phyloP scores from a whole-genome alignment of 306 rosid species.

The Hippophae tibetana region DNA sequence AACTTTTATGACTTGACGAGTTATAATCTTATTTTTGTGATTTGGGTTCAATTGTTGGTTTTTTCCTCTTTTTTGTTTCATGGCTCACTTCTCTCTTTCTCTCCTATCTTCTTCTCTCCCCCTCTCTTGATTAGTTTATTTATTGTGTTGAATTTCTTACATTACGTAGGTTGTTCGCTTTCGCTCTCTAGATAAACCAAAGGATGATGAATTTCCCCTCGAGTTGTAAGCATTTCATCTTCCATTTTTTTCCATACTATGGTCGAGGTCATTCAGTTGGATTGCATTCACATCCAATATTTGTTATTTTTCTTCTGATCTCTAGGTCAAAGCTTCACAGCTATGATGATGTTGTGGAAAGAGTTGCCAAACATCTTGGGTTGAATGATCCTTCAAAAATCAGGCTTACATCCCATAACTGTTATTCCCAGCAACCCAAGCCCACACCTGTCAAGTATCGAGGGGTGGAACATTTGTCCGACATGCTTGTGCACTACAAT shows the following conservation, averaged over 20 bases:
- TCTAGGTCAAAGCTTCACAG: constrained; percentile 46
- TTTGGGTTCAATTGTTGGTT: too few species aligned
- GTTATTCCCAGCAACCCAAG: constrained; percentile 75
- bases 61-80: too few species aligned
- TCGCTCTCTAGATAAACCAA: constrained; percentile 66
- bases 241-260: not conserved
- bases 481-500: constrained; percentile 60
- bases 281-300: not conserved
- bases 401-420: constrained; percentile 69
- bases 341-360: constrained; percentile 58
- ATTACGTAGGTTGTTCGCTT: constrained; percentile 61
- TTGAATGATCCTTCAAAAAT: constrained; percentile 65
- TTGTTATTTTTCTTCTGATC: not conserved
- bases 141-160: not conserved
- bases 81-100: too few species aligned
- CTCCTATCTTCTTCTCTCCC: too few species aligned
- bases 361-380: constrained; percentile 50
- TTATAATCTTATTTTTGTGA: too few species aligned
- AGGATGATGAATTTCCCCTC: constrained; percentile 68
- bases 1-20: too few species aligned
- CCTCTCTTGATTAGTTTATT: not conserved
- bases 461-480: constrained; percentile 61
- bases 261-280: not conserved
- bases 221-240: constrained; percentile 55
- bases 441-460: constrained; percentile 64